A percentile compares a stretch with the other conserved stretches of the same genome.
phyloP scores from a whole-genome alignment of 2,329 filamentous ascomycete genomes.

The Stachybotrys echinatus region DNA sequence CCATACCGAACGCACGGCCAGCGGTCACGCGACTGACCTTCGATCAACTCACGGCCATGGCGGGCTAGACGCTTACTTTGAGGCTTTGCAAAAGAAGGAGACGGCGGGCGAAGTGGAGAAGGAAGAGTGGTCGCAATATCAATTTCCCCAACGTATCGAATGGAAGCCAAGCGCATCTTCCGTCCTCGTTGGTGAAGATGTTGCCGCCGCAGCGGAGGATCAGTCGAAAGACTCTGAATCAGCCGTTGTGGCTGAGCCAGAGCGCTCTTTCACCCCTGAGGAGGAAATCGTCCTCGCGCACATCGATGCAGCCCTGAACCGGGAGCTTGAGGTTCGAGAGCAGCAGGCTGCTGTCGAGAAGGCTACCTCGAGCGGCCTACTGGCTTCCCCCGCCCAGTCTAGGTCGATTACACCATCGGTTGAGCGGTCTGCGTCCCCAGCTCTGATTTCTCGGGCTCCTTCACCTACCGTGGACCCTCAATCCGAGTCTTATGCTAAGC shows the following conservation, averaged over 20 bases:
- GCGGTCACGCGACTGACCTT: slow-evolving; percentile 47
- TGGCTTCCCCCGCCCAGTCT: slow-evolving; percentile 34
- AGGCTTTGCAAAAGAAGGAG: slow-evolving; percentile 79
- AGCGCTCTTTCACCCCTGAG: slow-evolving; percentile 35
- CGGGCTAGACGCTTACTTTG: slow-evolving; percentile 84
- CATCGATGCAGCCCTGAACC: slow-evolving; percentile 78
- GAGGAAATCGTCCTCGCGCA: slow-evolving; percentile 64
- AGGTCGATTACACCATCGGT: slow-evolving; percentile 33
- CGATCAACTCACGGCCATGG: slow-evolving; percentile 51
- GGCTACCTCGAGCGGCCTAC: slow-evolving; percentile 29
- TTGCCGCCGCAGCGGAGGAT: slow-evolving; percentile 23
- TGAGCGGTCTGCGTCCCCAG: slow-evolving; percentile 36
- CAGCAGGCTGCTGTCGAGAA: slow-evolving; percentile 39
- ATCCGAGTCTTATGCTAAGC: slow-evolving; percentile 67
- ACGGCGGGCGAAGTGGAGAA: slow-evolving; percentile 58
- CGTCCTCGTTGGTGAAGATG: slow-evolving; percentile 55
- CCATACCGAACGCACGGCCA: slow-evolving; percentile 51
- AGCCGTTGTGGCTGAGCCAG: slow-evolving; percentile 28
- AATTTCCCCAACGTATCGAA: slow-evolving; percentile 82
- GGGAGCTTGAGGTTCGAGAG: slow-evolving; percentile 61
- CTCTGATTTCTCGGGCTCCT: slow-evolving; percentile 47
- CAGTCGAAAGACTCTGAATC: slow-evolving; percentile 22
- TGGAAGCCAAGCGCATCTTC: slow-evolving; percentile 66
- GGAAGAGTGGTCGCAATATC: slow-evolving; percentile 90
- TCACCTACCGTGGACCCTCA: slow-evolving; percentile 60